Percentiles rank a stretch among this genome's conserved stretches.
Conservation (phyloP, 148 eudicot genomes). For the Camellia lanceoleosa region DNA sequence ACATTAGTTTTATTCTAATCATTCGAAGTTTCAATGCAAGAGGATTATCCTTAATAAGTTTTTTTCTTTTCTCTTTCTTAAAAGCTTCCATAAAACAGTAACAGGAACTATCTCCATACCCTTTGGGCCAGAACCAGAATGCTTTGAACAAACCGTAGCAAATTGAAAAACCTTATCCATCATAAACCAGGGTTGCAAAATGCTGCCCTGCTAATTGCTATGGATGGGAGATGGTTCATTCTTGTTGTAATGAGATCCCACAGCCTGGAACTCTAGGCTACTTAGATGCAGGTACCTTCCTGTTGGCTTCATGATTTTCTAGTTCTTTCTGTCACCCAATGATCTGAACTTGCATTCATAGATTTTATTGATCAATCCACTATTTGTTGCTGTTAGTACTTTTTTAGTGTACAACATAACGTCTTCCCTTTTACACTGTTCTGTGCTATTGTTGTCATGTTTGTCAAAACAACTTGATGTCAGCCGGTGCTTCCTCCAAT, state of each 20-base stretch:
- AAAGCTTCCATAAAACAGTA: neutral
- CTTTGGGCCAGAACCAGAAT: neutral
- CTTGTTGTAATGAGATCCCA: neutral
- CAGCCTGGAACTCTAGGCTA: neutral
- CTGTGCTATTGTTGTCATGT: neutral
- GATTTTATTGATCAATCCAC: neutral
- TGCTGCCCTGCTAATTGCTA: neutral
- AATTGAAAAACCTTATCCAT: neutral
- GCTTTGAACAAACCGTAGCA: neutral
- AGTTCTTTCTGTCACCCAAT: neutral
- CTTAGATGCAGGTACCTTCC: neutral
- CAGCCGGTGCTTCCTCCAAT: constrained; percentile 7
- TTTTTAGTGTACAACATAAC: neutral
- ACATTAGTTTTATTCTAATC: no score
- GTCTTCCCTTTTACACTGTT: neutral
- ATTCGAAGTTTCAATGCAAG: no score
- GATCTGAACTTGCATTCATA: neutral
- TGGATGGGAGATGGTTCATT: neutral
- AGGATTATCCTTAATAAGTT: no score
- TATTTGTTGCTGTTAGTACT: neutral
- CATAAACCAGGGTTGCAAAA: neutral
- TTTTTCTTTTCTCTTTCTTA: no score
- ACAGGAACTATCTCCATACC: neutral
- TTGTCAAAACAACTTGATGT: neutral
- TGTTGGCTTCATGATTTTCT: neutral